Evolutionary conservation across 1,284 basidiomycete species (phyloP).

Genomic region (Moesziomyces sp.): DNA sequence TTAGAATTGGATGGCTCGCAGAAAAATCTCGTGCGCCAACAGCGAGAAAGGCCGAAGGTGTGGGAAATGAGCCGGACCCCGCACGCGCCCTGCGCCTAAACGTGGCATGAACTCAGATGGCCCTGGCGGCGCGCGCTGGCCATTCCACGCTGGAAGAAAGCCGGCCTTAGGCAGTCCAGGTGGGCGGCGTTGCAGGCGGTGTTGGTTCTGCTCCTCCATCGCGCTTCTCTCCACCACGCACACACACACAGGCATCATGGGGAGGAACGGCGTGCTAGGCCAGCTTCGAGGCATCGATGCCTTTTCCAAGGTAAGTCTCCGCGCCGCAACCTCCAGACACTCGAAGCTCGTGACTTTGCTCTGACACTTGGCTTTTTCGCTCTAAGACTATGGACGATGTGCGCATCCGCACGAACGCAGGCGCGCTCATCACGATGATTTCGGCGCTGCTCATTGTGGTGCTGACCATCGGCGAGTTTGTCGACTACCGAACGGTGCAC

Average conservation of each 20-base stretch:
- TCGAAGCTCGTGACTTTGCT: not conserved
- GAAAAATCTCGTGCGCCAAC: conserved; percentile 1
- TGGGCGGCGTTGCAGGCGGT: not conserved
- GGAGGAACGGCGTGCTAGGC: conserved; percentile 54
- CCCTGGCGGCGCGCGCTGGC: not conserved
- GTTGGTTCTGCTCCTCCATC: too few species aligned
- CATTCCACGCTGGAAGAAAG: conserved; percentile 39
- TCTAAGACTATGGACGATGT: conserved; percentile 66
- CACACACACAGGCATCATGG: conserved; percentile 32
- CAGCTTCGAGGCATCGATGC: conserved; percentile 78
- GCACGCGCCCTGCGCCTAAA: conserved; percentile 12
- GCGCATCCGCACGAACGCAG: conserved; percentile 65
- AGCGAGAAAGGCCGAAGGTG: not conserved
- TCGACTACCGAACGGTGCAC: conserved; percentile 89
- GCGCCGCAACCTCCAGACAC: not conserved
- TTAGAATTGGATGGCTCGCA: too few species aligned
- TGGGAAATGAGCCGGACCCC: conserved; percentile 5
- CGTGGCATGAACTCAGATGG: too few species aligned
- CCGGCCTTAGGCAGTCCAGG: not conserved
- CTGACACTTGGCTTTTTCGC: conserved; percentile 5
- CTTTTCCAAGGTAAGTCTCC: conserved; percentile 86
- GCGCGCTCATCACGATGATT: conserved; percentile 78
- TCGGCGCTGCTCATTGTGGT: conserved; percentile 90
- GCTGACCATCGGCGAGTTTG: conserved; percentile 90
- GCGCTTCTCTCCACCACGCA: not conserved